A percentile compares a stretch with the other conserved stretches of the same genome.
These are phyloP conservation scores for Monilinia laxa DNA, from an alignment of 2,329 filamentous ascomycete genomes.

Conservation along the genomic window DNA sequence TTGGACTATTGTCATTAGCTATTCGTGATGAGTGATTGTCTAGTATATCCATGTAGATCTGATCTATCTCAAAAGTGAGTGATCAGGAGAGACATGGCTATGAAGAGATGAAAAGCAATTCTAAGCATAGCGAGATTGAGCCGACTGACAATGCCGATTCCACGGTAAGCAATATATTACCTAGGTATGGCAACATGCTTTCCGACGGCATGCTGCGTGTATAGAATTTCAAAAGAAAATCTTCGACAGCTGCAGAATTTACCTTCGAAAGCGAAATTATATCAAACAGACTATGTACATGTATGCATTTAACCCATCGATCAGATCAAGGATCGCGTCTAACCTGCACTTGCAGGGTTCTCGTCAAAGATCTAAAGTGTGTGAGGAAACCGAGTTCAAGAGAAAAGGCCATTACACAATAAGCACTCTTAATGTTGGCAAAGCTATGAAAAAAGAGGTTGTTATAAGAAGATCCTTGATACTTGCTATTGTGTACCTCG, in stretches of 20 bases:
- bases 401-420: not conserved
- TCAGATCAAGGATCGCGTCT: not conserved
- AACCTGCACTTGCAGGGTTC: conserved; percentile 9
- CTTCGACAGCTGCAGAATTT: not conserved
- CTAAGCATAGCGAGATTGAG: not conserved
- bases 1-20: no score
- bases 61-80: no score
- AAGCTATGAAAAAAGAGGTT: not conserved
- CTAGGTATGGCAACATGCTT: not conserved
- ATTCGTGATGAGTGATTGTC: no score
- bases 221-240: not conserved
- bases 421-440: not conserved
- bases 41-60: no score
- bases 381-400: not conserved
- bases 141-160: not conserved
- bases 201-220: not conserved
- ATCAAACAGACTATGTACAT: conserved; percentile 5
- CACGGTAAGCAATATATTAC: not conserved
- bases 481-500: not conserved
- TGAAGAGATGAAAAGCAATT: not conserved
- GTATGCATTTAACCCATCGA: conserved; percentile 14
- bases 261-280: not conserved
- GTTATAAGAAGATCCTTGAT: not conserved
- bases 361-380: not conserved
- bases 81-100: no score